A percentile compares a stretch with the other conserved stretches of the same genome.
These are phyloP conservation scores for Trametes punicea DNA, from an alignment of 768 basidiomycete species.

Conservation along the genomic window DNA sequence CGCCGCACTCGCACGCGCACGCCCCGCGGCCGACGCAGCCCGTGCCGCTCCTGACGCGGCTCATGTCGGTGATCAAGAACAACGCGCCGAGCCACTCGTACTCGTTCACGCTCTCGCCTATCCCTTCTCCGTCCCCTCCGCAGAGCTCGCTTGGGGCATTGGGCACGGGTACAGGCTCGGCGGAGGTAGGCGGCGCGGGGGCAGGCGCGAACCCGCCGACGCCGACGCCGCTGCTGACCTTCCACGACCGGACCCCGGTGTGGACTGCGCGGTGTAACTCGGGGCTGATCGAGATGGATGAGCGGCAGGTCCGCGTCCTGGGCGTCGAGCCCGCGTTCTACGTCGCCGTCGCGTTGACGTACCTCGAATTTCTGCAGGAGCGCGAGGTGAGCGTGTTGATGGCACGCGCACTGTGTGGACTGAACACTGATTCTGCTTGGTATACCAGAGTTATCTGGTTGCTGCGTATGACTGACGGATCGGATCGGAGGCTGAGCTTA, in stretches of 20 bases:
- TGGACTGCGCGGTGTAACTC: conserved; percentile 54
- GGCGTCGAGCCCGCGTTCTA: conserved; percentile 79
- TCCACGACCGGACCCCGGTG: conserved; percentile 70
- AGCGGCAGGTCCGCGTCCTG: conserved; percentile 48
- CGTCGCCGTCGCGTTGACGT: conserved; percentile 70
- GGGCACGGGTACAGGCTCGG: neutral
- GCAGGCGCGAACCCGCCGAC: conserved; percentile 25
- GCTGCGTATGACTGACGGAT: conserved; percentile 29
- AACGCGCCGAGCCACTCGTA: conserved; percentile 50
- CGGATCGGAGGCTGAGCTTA: neutral
- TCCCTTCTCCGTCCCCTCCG: conserved; percentile 26
- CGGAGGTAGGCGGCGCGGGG: too few species aligned
- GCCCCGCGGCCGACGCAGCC: conserved; percentile 18
- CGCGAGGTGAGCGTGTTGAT: conserved; percentile 54
- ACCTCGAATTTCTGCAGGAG: conserved; percentile 74
- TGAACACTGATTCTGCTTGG: neutral
- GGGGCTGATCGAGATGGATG: conserved; percentile 64
- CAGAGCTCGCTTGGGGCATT: neutral
- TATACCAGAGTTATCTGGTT: conserved; percentile 31
- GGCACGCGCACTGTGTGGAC: too few species aligned
- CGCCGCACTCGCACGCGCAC: conserved; percentile 28
- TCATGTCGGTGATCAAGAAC: conserved; percentile 29
- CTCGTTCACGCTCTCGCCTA: conserved; percentile 55
- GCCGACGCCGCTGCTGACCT: conserved; percentile 54
- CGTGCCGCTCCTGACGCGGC: conserved; percentile 27